Percentiles rank a stretch among this genome's conserved stretches.
These are phyloP conservation scores for Sugiyamaella novakii DNA, from an alignment of 1,139 yeast genomes.

Conservation along the genomic window DNA sequence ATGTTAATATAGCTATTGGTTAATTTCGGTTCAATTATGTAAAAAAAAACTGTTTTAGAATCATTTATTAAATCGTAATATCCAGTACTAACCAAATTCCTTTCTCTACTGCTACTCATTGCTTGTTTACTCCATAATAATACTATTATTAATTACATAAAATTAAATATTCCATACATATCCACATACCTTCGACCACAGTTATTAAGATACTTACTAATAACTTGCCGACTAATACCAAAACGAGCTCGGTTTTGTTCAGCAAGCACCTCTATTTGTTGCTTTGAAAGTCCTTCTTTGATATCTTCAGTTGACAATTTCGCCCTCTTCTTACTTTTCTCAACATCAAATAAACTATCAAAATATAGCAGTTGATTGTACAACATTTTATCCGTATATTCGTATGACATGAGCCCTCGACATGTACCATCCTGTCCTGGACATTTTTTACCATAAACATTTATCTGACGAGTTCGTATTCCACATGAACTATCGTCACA, in stretches of 20 bases:
- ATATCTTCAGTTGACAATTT: conserved; percentile 17
- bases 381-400: conserved; percentile 74
- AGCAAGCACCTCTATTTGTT: conserved; percentile 66
- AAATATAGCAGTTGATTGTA: conserved; percentile 86
- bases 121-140: too few species aligned
- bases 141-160: conserved; percentile 19
- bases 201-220: conserved; percentile 71
- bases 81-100: too few species aligned
- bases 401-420: conserved; percentile 80
- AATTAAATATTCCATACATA: conserved; percentile 70
- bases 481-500: conserved; percentile 91
- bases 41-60: too few species aligned
- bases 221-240: conserved; percentile 59
- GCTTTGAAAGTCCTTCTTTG: conserved; percentile 9
- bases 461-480: conserved; percentile 75
- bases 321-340: conserved; percentile 62
- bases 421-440: conserved; percentile 68
- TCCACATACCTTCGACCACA: conserved; percentile 93
- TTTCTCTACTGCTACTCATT: too few species aligned
- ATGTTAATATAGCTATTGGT: too few species aligned
- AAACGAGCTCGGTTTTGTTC: conserved; percentile 77
- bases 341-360: conserved; percentile 77
- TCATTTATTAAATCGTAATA: too few species aligned
- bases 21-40: too few species aligned
- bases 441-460: conserved; percentile 89